phyloP scores from a whole-genome alignment of 2,329 filamentous ascomycete species.

The Ophiostoma piceae region DNA sequence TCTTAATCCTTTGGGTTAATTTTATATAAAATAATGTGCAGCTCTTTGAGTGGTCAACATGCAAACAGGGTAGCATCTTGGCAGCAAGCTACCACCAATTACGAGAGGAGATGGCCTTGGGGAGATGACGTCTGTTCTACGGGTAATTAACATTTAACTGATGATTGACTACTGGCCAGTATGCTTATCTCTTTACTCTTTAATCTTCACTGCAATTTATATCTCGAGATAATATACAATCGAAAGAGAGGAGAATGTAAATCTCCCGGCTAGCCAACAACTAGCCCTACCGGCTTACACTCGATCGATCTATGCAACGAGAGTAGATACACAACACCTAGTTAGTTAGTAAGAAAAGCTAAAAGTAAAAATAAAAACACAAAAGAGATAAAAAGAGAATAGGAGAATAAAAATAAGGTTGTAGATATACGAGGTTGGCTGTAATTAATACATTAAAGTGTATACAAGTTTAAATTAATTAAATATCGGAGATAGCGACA shows the following conservation, averaged over 20 bases:
- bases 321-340: neutral
- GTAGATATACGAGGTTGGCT: too few species aligned
- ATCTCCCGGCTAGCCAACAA: slow-evolving; percentile 18
- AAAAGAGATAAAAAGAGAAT: neutral
- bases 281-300: slow-evolving; percentile 6
- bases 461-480: neutral
- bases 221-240: too few species aligned
- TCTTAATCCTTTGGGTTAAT: neutral
- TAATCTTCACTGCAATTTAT: too few species aligned
- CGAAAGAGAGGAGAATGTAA: neutral
- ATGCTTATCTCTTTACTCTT: too few species aligned
- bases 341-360: neutral
- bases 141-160: too few species aligned
- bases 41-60: too few species aligned
- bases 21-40: too few species aligned
- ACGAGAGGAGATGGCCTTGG: too few species aligned
- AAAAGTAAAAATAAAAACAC: neutral
- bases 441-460: neutral
- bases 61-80: too few species aligned
- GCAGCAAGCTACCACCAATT: too few species aligned
- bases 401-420: neutral
- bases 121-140: too few species aligned
- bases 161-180: too few species aligned
- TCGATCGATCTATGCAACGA: slow-evolving; percentile 9
- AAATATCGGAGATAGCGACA: neutral